A percentile compares a stretch with the other conserved stretches of the same genome.
Conservation (phyloP, 139 green algal genomes). For the Pleodorina starrii region DNA sequence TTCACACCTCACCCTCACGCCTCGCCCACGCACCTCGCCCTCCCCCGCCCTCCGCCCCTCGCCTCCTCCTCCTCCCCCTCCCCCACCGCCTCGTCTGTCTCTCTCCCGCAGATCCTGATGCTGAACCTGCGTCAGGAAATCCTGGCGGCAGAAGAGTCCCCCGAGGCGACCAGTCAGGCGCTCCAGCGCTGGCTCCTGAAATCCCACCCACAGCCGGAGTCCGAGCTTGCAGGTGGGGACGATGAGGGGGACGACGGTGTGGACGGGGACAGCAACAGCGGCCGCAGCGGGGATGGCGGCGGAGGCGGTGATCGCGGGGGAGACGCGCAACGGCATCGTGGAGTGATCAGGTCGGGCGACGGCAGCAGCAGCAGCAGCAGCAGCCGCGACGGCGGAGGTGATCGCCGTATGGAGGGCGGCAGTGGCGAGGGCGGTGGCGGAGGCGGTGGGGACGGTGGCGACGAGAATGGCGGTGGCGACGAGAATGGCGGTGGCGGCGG, state of each 20-base stretch:
- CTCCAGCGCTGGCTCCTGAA: not conserved
- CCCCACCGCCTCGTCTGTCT: not conserved
- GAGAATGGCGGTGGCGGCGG: not conserved
- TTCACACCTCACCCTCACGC: not conserved
- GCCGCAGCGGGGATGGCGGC: not conserved
- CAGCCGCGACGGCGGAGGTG: not conserved
- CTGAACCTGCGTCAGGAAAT: slow-evolving; percentile 56
- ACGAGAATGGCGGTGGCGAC: not conserved
- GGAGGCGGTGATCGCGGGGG: too few species aligned
- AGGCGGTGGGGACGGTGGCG: not conserved
- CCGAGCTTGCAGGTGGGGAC: not conserved
- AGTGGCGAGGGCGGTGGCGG: not conserved
- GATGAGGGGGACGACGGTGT: too few species aligned
- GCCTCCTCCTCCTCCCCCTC: not conserved
- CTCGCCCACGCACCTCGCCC: too few species aligned
- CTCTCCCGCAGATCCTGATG: slow-evolving; percentile 28
- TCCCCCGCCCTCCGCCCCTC: not conserved
- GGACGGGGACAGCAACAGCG: not conserved
- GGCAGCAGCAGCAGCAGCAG: not conserved
- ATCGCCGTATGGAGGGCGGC: not conserved
- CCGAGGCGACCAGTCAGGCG: not conserved
- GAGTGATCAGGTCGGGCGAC: too few species aligned
- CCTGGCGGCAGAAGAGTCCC: slow-evolving; percentile 15
- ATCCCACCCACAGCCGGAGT: too few species aligned
- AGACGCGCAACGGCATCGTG: too few species aligned